Base-by-base conservation (phyloP, 805 yeast genomes). In the Starmerella roubikii region DNA sequence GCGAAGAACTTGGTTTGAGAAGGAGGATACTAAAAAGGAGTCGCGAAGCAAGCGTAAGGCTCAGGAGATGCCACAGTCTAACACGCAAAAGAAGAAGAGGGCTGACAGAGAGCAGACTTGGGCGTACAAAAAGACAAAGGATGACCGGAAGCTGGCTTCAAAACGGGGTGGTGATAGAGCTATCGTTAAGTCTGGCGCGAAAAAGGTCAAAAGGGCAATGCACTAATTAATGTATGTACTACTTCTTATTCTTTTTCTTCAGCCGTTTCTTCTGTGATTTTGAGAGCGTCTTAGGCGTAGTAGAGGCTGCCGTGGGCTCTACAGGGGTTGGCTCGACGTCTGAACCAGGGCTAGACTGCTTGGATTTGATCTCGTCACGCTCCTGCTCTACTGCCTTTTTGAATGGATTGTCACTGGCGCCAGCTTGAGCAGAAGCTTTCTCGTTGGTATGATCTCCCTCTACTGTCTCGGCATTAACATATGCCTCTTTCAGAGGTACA, bases 1-100 rank as follows among this genome's bases (percentile, higher is more conserved):
- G 25, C 84, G 73, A 60, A 75, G 99, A 64, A 91, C 98, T 0
- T 91, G 99, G 99, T 88, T 91, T 59, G 88, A 83, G 62, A 66
- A 60, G 37, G 68, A 55, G 4, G 23, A 25, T 11, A 40, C 40
- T 9, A 54, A 59, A 35, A 72, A 69, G 25, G 62, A 40, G 26
- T 33, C 56, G 53, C 55, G 40, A 3, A 42, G 50, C 60, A 53
- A 37, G 39, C 38, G 39, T 12, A 46, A 40, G 30, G 34, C 30
- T 3, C 34, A 10, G 27, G 27, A 20, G 13, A 30, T 39, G 8
- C 54, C 63, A 30, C 66, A 71, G 41, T 67, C 64, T 39, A 75
- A 73, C 39, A 71, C 73, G 54, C 36, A 33, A 15, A 69, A 68
- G 50, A 78, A 75, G 56, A 82, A 82, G 60, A 71, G 69, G 45